Conservation (phyloP, 129 eudicot genomes). For the Mikania micrantha region DNA sequence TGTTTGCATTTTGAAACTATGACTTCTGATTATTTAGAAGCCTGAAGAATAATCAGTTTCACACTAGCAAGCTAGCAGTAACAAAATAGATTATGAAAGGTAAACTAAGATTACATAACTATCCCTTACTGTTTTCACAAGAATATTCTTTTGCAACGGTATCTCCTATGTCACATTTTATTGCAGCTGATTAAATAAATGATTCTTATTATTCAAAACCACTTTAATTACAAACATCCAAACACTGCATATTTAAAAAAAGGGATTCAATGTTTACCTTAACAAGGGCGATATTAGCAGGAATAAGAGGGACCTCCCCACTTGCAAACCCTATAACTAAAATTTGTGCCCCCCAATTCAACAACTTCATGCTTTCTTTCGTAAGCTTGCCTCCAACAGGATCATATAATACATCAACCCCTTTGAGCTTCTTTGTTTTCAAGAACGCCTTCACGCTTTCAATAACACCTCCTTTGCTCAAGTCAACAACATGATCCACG, state of each 20-base stretch:
- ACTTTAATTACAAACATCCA: not conserved
- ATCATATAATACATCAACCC: slow-evolving; percentile 93
- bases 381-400: slow-evolving; percentile 99
- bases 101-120: too few relatives aligned
- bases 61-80: too few relatives aligned
- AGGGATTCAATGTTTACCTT: slow-evolving; percentile 47
- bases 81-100: not conserved
- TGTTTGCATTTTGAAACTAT: too few relatives aligned
- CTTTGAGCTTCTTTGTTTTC: slow-evolving; percentile 70
- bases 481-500: slow-evolving; percentile 87
- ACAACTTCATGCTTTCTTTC: slow-evolving; percentile 70
- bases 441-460: slow-evolving; percentile 76
- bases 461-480: slow-evolving; percentile 52
- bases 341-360: slow-evolving; percentile 98
- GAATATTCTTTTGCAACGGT: not conserved
- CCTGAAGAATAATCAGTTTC: too few relatives aligned
- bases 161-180: not conserved
- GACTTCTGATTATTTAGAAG: too few relatives aligned
- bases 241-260: not conserved
- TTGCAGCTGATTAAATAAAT: not conserved
- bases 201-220: not conserved
- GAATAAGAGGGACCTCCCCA: slow-evolving; percentile 93
- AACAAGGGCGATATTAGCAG: slow-evolving; percentile 93
- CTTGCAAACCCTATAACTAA: slow-evolving; percentile 96
- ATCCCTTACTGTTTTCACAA: not conserved